Conservation (phyloP, 2,329 filamentous ascomycete genomes). For the Pseudogymnoascus destructans region DNA sequence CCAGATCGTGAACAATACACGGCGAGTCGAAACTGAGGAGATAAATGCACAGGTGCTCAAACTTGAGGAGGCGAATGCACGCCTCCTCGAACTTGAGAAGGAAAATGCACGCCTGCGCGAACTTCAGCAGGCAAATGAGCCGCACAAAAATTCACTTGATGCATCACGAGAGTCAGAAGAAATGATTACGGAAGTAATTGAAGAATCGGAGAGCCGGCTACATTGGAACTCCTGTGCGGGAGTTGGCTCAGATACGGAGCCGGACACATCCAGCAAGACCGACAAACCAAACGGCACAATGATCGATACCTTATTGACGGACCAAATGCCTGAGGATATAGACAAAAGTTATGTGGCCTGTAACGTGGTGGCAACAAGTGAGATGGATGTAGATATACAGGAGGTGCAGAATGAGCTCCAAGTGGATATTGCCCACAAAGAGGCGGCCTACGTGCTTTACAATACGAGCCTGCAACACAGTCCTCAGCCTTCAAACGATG, state of each 20-base stretch:
- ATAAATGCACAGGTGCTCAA: slow-evolving; percentile 3
- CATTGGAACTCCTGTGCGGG: background rate
- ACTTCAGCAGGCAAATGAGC: slow-evolving; percentile 10
- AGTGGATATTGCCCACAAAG: slow-evolving; percentile 7
- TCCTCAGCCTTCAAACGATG: background rate
- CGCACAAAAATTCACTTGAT: background rate
- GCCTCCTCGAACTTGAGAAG: background rate
- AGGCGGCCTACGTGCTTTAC: slow-evolving; percentile 9
- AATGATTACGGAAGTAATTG: background rate
- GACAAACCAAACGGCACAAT: slow-evolving; percentile 8
- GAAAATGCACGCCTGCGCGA: slow-evolving; percentile 9
- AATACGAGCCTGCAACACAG: slow-evolving; percentile 8
- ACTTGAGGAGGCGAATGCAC: slow-evolving; percentile 7
- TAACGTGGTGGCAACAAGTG: background rate
- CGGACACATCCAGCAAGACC: slow-evolving; percentile 2
- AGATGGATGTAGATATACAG: slow-evolving; percentile 11
- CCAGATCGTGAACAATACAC: slow-evolving; percentile 8
- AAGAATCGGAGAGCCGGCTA: slow-evolving; percentile 6
- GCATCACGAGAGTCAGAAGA: background rate
- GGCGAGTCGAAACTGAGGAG: slow-evolving; percentile 4
- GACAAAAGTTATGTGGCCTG: background rate
- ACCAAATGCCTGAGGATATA: background rate
- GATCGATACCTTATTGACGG: background rate
- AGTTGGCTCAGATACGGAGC: slow-evolving; percentile 5
- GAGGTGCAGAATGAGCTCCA: slow-evolving; percentile 7